Evolutionary conservation across 139 green algal species (phyloP).

Genomic region (Coelastrella sp.): DNA sequence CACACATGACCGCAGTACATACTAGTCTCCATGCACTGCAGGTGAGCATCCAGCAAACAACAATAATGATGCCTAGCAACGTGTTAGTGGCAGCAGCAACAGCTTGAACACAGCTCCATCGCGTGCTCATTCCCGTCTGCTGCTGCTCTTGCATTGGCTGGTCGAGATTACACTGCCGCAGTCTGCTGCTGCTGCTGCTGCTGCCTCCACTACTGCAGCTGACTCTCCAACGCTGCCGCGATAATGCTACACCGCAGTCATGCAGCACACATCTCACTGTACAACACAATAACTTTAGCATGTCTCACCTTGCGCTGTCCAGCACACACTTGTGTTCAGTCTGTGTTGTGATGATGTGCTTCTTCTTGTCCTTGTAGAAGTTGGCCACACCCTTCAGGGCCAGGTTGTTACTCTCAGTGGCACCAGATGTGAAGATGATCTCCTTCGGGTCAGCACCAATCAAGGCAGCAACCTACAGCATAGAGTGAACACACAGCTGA

Average conservation of each 20-base stretch:
- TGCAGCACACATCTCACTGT: background rate
- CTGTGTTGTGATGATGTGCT: constrained; percentile 97
- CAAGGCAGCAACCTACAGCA: constrained; percentile 83
- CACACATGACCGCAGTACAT: background rate
- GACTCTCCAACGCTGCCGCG: too few relatives aligned
- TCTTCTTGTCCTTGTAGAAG: constrained; percentile 97
- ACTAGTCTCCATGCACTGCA: background rate
- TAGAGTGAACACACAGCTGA: background rate
- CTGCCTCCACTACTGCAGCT: background rate
- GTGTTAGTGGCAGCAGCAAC: background rate
- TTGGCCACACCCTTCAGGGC: constrained; percentile 96
- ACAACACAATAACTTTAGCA: background rate
- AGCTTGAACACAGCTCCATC: too few relatives aligned
- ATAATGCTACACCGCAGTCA: too few relatives aligned
- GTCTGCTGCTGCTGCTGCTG: background rate
- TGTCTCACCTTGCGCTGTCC: constrained; percentile 84
- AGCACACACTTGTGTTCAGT: constrained; percentile 99
- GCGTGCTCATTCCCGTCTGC: too few relatives aligned
- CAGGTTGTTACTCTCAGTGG: constrained; percentile 99
- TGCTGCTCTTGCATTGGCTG: too few relatives aligned
- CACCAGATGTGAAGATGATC: constrained; percentile 98
- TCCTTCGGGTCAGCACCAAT: constrained; percentile 97
- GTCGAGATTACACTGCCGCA: too few relatives aligned
- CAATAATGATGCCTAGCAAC: background rate
- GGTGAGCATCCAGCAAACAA: background rate